Conservation (phyloP, 768 basidiomycete genomes). For the Hemileccinum rubropunctum region DNA sequence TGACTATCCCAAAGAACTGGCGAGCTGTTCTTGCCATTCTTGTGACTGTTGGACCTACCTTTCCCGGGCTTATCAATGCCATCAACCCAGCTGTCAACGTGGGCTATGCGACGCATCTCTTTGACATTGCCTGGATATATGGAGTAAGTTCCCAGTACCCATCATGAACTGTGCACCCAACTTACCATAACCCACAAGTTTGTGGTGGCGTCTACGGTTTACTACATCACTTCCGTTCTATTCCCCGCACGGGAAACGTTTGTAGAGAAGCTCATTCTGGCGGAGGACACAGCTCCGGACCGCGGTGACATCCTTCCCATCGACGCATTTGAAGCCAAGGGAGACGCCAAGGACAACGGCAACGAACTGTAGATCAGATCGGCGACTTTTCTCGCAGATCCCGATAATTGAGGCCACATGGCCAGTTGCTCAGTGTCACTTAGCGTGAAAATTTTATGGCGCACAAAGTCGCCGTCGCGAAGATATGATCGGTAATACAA, state of each 20-base stretch:
- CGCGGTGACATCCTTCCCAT: not conserved
- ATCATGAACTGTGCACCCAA: not conserved
- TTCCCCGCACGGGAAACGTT: constrained; percentile 28
- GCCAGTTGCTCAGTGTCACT: not conserved
- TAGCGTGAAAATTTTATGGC: not conserved
- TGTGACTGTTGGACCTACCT: constrained; percentile 62
- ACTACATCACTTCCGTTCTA: constrained; percentile 24
- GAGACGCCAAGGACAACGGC: not conserved
- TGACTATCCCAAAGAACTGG: constrained; percentile 62
- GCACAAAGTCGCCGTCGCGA: constrained; percentile 10
- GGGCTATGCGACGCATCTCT: constrained; percentile 54
- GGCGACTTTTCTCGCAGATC: constrained; percentile 10
- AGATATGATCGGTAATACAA: constrained; percentile 9
- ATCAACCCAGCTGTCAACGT: constrained; percentile 67
- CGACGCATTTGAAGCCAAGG: not conserved
- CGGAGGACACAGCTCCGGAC: constrained; percentile 10
- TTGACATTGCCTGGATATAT: constrained; percentile 74
- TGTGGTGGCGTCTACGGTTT: constrained; percentile 21
- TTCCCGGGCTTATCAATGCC: constrained; percentile 75
- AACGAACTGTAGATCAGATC: constrained; percentile 6
- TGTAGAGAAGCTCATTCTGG: constrained; percentile 24
- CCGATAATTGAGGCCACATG: not conserved
- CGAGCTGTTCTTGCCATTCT: constrained; percentile 70
- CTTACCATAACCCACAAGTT: constrained; percentile 14
- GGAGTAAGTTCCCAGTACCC: constrained; percentile 47